Evolutionary conservation across 1,139 yeast species (phyloP).

Genomic region (Kodamaea fungicola): DNA sequence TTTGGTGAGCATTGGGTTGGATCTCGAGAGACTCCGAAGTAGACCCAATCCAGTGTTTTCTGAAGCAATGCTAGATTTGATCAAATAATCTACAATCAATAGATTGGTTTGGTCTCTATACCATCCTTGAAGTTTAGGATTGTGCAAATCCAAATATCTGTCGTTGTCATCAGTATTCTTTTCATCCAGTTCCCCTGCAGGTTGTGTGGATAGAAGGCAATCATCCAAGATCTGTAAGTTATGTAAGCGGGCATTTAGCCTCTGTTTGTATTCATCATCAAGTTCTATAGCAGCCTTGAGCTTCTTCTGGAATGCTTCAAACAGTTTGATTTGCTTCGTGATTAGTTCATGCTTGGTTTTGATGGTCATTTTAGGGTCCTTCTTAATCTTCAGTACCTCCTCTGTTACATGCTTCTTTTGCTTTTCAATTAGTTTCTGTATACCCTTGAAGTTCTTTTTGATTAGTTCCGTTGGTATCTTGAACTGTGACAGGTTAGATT

Average conservation of each 20-base stretch:
- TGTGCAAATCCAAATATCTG: constrained; percentile 33
- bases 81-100: constrained; percentile 55
- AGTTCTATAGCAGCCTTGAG: constrained; percentile 35
- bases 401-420: constrained; percentile 43
- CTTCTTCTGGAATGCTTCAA: constrained; percentile 47
- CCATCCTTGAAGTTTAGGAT: constrained; percentile 48
- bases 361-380: constrained; percentile 22
- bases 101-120: constrained; percentile 60
- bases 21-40: constrained; percentile 31
- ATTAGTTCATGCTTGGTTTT: constrained; percentile 27
- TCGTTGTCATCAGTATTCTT: constrained; percentile 14
- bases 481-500: constrained; percentile 50
- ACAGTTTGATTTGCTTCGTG: constrained; percentile 38
- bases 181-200: constrained; percentile 6
- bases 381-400: constrained; percentile 32
- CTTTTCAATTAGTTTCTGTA: constrained; percentile 57
- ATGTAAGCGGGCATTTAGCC: constrained; percentile 45
- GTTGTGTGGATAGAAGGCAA: constrained; percentile 12
- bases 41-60: constrained; percentile 41
- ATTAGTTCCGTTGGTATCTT: constrained; percentile 60
- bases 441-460: constrained; percentile 52
- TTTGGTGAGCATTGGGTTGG: constrained; percentile 37
- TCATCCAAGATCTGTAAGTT: constrained; percentile 34
- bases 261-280: constrained; percentile 49
- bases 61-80: constrained; percentile 38